Base-by-base conservation (phyloP, 202 grass and related monocot species). In the Carex arenaria region DNA sequence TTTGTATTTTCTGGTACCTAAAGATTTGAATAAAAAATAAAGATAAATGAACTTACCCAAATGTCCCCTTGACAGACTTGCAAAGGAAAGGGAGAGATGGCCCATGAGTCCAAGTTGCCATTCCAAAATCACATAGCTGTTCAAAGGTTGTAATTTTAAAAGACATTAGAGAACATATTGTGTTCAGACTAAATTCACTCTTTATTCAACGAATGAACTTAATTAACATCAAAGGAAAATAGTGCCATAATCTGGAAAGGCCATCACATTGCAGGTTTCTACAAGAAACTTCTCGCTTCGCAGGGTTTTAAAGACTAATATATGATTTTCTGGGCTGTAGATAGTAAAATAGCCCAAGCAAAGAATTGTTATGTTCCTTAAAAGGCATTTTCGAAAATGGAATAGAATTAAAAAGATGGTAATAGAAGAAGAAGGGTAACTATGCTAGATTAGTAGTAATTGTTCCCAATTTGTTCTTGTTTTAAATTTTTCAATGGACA, bases 111-210 rank as follows among this genome's bases (percentile, higher is more conserved):
- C 88, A 90, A 80, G 88, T 86, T 60, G 88, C 88, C 74, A 90
- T 80, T 76, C 88, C 88, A 74, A 90, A 90, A 86, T 90, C 88
- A 5, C 88, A 90, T 34, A 90, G 73, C 88, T 90, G 80, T 56
- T 66, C 20, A 62, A 31, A 87, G 28, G 68, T 78, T 34, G 22
- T n/a, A 38, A 66, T 66, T 7, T 69, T 15, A 65, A 78, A 57
- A 57, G 14, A 54, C 11, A 88, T 18, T n/a, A 45, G 30, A 57
- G 52, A 12, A 18, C 53, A 78, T 15, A 57, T 4, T 54, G 9
- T 11, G 3, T 53, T 75, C 47, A 75, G 45, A 75, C 49, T 54
- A 75, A 73, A 52, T 52, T 73, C 22, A 72, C 4, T 52, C 20
- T 68, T 23, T 14, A 5, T 65, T 31, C 10, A 65, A 32, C 26